phyloP scores from a whole-genome alignment of 345 rosid species.

The Eucalyptus erythrocorys region DNA sequence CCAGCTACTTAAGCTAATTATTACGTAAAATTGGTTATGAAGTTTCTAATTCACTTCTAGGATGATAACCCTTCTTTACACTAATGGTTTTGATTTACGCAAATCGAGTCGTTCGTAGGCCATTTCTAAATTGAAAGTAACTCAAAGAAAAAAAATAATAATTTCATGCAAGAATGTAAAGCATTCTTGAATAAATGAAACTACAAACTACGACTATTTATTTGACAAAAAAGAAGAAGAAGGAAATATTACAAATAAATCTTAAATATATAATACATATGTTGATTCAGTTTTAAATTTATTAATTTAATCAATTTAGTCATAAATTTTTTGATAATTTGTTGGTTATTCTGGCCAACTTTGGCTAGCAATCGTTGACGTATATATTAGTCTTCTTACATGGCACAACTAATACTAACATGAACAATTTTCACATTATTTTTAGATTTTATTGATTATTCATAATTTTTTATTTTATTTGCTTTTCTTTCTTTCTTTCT shows the following conservation, averaged over 20 bases:
- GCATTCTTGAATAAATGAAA: neutral
- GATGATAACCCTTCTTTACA: neutral
- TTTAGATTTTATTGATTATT: neutral
- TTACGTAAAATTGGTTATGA: neutral
- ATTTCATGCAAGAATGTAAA: neutral
- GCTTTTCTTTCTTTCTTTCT: neutral
- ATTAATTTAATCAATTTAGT: neutral
- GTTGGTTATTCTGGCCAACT: neutral
- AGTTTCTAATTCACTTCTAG: neutral
- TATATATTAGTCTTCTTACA: neutral
- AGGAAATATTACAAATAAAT: neutral
- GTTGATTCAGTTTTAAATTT: neutral
- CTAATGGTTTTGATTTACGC: neutral
- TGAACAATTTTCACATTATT: neutral
- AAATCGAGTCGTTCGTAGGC: neutral
- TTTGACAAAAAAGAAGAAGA: neutral
- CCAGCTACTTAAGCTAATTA: neutral
- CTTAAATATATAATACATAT: accelerated
- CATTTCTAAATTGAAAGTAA: neutral
- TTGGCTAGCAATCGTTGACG: accelerated
- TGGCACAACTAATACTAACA: accelerated
- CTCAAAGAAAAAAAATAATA: neutral
- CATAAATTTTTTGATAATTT: neutral
- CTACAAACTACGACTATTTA: neutral
- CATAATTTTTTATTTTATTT: neutral